Percentiles rank a stretch among this genome's conserved stretches.
Evolutionary conservation across 148 eudicot species (phyloP).

Genomic region (Salicornia ramosissima): DNA sequence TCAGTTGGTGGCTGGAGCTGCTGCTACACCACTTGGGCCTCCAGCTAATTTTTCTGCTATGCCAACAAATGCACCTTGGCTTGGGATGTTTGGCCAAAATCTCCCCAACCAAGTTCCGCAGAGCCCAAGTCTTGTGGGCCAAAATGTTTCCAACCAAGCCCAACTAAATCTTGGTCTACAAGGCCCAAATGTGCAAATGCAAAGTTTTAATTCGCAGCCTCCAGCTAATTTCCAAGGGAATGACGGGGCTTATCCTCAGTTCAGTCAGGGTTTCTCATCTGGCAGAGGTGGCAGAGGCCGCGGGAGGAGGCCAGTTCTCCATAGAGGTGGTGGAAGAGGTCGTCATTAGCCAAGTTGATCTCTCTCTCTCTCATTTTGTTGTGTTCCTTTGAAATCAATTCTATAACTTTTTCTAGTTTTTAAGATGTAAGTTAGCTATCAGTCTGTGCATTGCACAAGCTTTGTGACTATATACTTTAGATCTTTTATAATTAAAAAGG

Average conservation of each 20-base stretch:
- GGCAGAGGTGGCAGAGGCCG: constrained; percentile 49
- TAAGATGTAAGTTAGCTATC: constrained; percentile 1
- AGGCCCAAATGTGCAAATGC: constrained; percentile 31
- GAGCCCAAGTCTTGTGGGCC: constrained; percentile 16
- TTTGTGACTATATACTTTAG: neutral
- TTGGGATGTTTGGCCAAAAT: constrained; percentile 34
- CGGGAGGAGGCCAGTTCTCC: constrained; percentile 40
- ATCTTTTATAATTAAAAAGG: too few relatives aligned
- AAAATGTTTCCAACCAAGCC: constrained; percentile 34
- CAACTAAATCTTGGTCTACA: constrained; percentile 33
- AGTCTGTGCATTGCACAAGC: neutral
- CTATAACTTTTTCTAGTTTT: constrained; percentile 1
- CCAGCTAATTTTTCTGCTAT: constrained; percentile 37
- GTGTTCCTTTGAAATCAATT: neutral
- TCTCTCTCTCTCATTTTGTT: neutral
- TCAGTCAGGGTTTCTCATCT: constrained; percentile 35
- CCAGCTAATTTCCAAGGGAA: constrained; percentile 25
- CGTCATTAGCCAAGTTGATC: constrained; percentile 23
- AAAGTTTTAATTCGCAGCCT: constrained; percentile 16
- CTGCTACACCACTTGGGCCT: constrained; percentile 31
- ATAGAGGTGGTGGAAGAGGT: constrained; percentile 62
- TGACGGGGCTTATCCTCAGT: constrained; percentile 28
- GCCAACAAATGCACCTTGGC: constrained; percentile 38
- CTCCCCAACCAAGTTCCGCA: constrained; percentile 36
- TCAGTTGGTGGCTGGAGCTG: constrained; percentile 34